Evolutionary conservation across 2,329 filamentous ascomycete genomes (phyloP).

Genomic region (Fusarium nanum): DNA sequence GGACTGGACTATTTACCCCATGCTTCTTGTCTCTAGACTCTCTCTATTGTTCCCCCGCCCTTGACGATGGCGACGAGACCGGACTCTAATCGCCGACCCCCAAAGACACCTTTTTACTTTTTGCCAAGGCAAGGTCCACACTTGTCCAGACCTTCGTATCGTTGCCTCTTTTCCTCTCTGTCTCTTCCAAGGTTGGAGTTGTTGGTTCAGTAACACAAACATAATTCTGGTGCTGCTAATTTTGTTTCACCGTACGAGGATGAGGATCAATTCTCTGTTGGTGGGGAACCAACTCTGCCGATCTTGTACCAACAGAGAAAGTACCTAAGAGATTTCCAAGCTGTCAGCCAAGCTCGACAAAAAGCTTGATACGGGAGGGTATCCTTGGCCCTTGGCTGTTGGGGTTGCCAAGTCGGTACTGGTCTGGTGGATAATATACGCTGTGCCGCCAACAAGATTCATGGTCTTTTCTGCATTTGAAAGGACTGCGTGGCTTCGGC

Average conservation of each 20-base stretch:
- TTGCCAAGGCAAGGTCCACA: constrained; percentile 24
- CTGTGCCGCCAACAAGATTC: constrained; percentile 1
- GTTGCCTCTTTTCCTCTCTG: no score
- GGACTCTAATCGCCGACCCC: constrained; percentile 40
- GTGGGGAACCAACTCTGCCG: constrained; percentile 7
- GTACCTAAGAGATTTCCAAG: constrained; percentile 23
- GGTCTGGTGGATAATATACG: background rate
- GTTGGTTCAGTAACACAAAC: background rate
- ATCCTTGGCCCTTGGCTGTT: background rate
- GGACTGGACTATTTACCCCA: constrained; percentile 13
- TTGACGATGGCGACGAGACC: background rate
- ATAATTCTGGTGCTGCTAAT: constrained; percentile 3
- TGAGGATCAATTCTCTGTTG: background rate
- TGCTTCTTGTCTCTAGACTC: constrained; percentile 9
- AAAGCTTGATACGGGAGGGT: constrained; percentile 13
- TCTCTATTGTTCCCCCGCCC: constrained; percentile 14
- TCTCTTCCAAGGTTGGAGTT: constrained; percentile 29
- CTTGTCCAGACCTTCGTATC: constrained; percentile 24
- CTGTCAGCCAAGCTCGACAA: constrained; percentile 22
- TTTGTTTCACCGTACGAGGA: constrained; percentile 35
- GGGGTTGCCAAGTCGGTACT: constrained; percentile 36
- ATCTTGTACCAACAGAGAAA: constrained; percentile 15
- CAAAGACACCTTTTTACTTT: constrained; percentile 12
- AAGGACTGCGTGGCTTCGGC: constrained; percentile 8
- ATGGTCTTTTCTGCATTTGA: constrained; percentile 1